Evolutionary conservation across 306 rosid genomes (phyloP).

Genomic region (Abrus precatorius): DNA sequence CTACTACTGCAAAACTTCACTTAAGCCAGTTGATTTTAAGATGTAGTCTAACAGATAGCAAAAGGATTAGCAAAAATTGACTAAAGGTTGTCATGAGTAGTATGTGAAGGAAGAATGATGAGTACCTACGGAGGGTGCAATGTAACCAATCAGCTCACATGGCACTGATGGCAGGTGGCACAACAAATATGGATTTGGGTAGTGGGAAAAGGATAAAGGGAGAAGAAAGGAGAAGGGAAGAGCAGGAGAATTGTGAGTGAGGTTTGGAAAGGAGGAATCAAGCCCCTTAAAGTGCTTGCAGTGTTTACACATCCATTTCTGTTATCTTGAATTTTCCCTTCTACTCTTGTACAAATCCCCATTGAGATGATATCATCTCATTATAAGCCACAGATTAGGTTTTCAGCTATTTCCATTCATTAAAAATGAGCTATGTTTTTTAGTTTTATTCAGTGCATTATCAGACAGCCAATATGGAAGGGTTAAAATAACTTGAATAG

Average conservation of each 20-base stretch:
- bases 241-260: neutral
- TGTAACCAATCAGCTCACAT: neutral
- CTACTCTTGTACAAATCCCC: conserved; percentile 2
- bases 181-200: conserved; percentile 4
- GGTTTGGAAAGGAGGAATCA: conserved; percentile 13
- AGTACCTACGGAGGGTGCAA: conserved; percentile 1
- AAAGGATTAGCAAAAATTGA: conserved; percentile 16
- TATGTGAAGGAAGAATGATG: neutral
- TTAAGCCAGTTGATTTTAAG: neutral
- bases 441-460: conserved; percentile 1
- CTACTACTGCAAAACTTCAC: neutral
- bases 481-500: conserved; percentile 6
- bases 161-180: neutral
- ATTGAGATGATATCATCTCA: conserved; percentile 1
- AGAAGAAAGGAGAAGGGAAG: neutral
- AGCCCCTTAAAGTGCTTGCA: conserved; percentile 31
- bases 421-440: conserved; percentile 20
- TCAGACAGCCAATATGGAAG: neutral
- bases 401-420: neutral
- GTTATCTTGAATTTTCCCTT: conserved; percentile 6
- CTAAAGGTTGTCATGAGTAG: neutral
- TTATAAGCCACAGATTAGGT: conserved; percentile 4
- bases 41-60: neutral
- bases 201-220: neutral
- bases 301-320: conserved; percentile 30